Base-by-base conservation (phyloP, 768 basidiomycete genomes). In the Cyclocybe aegerita region DNA sequence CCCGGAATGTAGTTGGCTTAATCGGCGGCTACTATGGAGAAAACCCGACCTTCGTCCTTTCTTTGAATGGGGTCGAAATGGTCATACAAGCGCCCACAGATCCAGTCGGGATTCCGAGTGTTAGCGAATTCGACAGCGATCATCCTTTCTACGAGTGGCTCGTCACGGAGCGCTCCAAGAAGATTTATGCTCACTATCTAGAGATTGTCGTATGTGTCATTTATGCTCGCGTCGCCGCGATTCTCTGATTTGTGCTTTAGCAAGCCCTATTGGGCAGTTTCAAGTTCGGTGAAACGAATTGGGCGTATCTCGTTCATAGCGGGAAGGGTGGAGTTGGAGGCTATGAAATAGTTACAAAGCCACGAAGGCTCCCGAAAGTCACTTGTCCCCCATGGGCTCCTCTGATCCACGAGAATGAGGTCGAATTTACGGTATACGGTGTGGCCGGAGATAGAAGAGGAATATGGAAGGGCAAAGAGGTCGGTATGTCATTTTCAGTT, bases 391-490 rank as follows among this genome's bases (percentile, higher is more conserved):
- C 62, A 15, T 76, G 71, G 70, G 69, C 67, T 1, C 66, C 64
- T 31, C 53, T 64, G 3, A 68, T 77, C 14, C 61, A 66, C 14
- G 71, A 72, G 42, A 60, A 58, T 8, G 74, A 77, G 15, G 58
- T 78, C 9, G 49, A 61, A 9, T 68, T 69, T 41, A 68, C 66
- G 0, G 66, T 66, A n/a, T 73, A 68, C 45, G 57, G 61, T 12
- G 35, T 36, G 39, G 58, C 52, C 12, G 56, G 62, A 32, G 62
- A 67, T 14, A 59, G 70, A 40, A 55, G 65, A 15, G 75, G 71
- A 1, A 59, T 68, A 30, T 76, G 73, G 71, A 66, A 68, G 29
- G 71, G 68, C 8, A 65, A 60, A 49, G 64, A 68, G 63, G 71
- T 70, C 46, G 68, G 70, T 70, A 55, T 51, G 70, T 39, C 5